Conservation (phyloP, 2,329 filamentous ascomycete genomes). For the Cytospora leucostoma region DNA sequence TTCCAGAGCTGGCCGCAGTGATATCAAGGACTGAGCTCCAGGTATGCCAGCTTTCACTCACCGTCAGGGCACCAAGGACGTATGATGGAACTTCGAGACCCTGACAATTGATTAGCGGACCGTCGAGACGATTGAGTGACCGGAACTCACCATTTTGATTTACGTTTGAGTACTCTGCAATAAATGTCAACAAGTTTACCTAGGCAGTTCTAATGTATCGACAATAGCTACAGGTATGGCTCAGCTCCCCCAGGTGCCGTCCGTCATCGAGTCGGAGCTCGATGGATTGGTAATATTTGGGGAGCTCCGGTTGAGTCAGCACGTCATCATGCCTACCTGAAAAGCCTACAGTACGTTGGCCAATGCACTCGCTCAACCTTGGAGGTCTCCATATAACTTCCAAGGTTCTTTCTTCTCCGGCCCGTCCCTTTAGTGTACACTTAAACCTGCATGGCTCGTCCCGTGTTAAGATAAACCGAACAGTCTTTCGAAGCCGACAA, state of each 20-base stretch:
- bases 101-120: slow-evolving; percentile 14
- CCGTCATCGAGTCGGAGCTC: neutral
- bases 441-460: neutral
- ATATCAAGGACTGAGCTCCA: neutral
- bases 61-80: slow-evolving; percentile 26
- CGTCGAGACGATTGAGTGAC: neutral
- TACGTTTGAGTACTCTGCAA: neutral
- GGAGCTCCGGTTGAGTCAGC: neutral
- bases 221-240: neutral
- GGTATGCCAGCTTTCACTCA: slow-evolving; percentile 6
- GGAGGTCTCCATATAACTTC: neutral
- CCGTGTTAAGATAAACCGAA: neutral
- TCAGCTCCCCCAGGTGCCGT: neutral
- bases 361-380: neutral
- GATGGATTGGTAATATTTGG: neutral
- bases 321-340: neutral
- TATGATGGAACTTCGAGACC: slow-evolving; percentile 25
- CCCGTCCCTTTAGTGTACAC: neutral
- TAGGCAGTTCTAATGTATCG: slow-evolving; percentile 5
- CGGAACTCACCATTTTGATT: slow-evolving; percentile 22
- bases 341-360: neutral
- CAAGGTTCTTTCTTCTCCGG: neutral
- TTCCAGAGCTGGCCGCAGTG: neutral
- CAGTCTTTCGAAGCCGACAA: neutral
- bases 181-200: neutral